Evolutionary conservation across 2,329 filamentous ascomycete genomes (phyloP), one percentile per base, ranked within the genome.

Genomic region (Annulohypoxylon truncatum): DNA sequence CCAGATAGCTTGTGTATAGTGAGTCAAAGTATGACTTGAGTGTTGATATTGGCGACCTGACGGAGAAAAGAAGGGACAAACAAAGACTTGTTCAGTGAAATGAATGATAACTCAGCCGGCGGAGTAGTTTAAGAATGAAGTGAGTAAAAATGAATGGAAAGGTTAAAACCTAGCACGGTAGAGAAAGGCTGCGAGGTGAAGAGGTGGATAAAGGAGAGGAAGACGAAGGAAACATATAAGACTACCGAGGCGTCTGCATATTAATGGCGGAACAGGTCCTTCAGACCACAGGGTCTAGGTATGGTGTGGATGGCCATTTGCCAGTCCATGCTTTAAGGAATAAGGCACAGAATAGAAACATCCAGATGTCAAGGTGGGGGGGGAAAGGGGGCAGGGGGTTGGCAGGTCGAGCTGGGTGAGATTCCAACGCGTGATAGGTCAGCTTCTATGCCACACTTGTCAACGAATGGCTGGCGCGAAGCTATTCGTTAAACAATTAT

Each of bases 91-190:
- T 70, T 71, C 69, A 59, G 40, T 54, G 18, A 64, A 53, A 64
- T 70, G 60, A 75, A 76, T 60, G 73, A 69, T 65, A 64, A 72
- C 72, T 74, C 72, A 74, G 70, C 73, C 73, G 70, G 71, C 68
- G 64, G 70, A 72, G 68, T 61, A 65, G 48, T 68, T 31, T 67
- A 73, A 67, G 70, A 71, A 58, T 62, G 68, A 67, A 72, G 20
- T 53, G 62, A 65, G 61, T 69, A 64, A 66, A 67, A 71, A 72
- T 59, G 67, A 70, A 62, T 50, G 68, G 55, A 64, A 70, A 12
- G 60, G 59, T 40, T 52, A 33, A 62, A 66, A 35, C 56, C 65
- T 44, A 62, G 53, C 59, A 59, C 53, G 53, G 33, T 60, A 62
- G 57, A 57, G 28, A 57, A 50, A 44, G 29, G 38, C 29, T 60